Percentiles rank a stretch among this genome's conserved stretches.
phyloP scores from a whole-genome alignment of 352 stramenopile genomes.

The Pythium brassicae region DNA sequence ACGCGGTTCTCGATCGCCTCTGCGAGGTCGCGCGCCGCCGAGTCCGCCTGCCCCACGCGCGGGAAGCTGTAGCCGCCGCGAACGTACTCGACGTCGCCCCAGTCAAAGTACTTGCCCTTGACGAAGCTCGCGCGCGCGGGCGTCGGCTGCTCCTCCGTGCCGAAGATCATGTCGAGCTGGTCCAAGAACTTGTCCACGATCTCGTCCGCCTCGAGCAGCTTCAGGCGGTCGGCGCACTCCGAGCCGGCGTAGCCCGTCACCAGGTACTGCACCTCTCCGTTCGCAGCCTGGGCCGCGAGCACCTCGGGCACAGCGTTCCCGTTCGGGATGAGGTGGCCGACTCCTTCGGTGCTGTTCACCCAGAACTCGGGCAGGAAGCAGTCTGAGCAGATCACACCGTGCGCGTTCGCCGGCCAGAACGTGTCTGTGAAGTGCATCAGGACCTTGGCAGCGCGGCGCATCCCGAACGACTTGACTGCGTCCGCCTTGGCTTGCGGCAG shows the following conservation, averaged over 20 bases:
- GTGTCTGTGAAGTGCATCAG: conserved; percentile 58
- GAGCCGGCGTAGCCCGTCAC: conserved; percentile 74
- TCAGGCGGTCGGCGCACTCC: conserved; percentile 53
- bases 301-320: conserved; percentile 26
- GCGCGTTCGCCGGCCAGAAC: conserved; percentile 71
- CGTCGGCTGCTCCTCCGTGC: conserved; percentile 43
- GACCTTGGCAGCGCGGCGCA: conserved; percentile 74
- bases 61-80: conserved; percentile 74
- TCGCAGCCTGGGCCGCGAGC: conserved; percentile 10
- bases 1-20: conserved; percentile 55
- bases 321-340: conserved; percentile 55
- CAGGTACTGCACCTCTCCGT: conserved; percentile 45
- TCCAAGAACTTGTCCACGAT: conserved; percentile 64
- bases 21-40: conserved; percentile 53
- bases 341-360: conserved; percentile 68
- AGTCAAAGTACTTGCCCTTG: conserved; percentile 77
- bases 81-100: conserved; percentile 63
- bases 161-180: conserved; percentile 76
- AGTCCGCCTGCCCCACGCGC: conserved; percentile 61
- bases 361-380: conserved; percentile 84
- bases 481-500: conserved; percentile 52
- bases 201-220: conserved; percentile 32
- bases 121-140: conserved; percentile 62
- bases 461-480: conserved; percentile 62
- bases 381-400: conserved; percentile 79